Conservation (phyloP, 1,284 basidiomycete species). For the Crepidotus sp. region DNA sequence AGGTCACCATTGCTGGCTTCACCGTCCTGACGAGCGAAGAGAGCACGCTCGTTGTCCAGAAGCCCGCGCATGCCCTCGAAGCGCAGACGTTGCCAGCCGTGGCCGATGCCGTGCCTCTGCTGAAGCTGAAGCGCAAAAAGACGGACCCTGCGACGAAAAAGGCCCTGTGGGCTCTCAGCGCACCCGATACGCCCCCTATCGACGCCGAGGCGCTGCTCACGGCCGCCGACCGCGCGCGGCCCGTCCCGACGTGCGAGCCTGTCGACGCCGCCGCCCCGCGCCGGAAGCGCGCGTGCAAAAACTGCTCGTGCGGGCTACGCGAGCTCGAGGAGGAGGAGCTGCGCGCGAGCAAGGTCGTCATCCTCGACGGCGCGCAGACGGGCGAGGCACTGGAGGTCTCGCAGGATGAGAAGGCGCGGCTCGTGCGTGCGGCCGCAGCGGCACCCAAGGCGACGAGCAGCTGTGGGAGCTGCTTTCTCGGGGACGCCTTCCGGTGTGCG, state of each 20-base stretch:
- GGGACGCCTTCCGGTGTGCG: constrained; percentile 95
- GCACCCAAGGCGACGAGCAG: constrained; percentile 86
- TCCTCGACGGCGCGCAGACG: constrained; percentile 53
- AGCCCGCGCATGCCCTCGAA: constrained; percentile 40
- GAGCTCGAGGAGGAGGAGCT: constrained; percentile 82
- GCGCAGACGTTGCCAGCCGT: constrained; percentile 28
- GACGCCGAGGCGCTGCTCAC: constrained; percentile 74
- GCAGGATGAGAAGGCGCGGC: constrained; percentile 53
- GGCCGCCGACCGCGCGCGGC: constrained; percentile 60
- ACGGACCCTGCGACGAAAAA: constrained; percentile 62
- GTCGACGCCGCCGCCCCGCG: constrained; percentile 42
- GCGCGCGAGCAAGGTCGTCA: constrained; percentile 49
- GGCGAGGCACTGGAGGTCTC: constrained; percentile 56
- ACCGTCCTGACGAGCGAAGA: constrained; percentile 37
- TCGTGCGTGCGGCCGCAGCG: constrained; percentile 54
- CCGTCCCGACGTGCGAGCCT: constrained; percentile 61
- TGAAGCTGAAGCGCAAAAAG: constrained; percentile 45
- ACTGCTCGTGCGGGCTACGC: constrained; percentile 88
- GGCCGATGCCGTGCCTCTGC: constrained; percentile 31
- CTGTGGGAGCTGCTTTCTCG: constrained; percentile 97
- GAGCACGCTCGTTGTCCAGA: constrained; percentile 49
- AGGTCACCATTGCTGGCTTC: constrained; percentile 59
- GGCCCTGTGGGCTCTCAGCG: constrained; percentile 67
- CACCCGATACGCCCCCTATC: constrained; percentile 55
- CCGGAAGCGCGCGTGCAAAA: constrained; percentile 87